phyloP scores from a whole-genome alignment of 1,284 basidiomycete species.

The Termitomyces sp. region DNA sequence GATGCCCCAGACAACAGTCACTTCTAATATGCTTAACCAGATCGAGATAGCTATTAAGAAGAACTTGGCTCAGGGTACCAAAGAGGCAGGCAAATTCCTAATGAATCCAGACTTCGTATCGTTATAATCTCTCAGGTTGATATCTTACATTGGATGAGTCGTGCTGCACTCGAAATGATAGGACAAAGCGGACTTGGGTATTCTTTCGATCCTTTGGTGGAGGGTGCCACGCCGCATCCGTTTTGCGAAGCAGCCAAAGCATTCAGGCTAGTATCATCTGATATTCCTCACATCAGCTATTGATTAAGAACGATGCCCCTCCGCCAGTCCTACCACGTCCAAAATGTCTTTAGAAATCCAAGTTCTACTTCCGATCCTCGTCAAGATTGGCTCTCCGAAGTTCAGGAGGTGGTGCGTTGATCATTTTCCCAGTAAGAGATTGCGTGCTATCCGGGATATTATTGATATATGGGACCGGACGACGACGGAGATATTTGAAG shows the following conservation, averaged over 20 bases:
- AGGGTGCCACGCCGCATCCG: conserved; percentile 17
- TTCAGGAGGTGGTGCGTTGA: conserved; percentile 32
- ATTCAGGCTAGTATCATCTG: conserved; percentile 16
- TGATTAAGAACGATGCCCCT: not conserved
- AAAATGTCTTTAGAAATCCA: conserved; percentile 19
- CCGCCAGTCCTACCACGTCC: conserved; percentile 12
- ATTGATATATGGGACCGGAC: conserved; percentile 31
- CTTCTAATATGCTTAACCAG: conserved; percentile 7
- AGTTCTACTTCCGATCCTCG: conserved; percentile 26
- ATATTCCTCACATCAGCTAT: not conserved
- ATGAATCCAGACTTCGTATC: not conserved
- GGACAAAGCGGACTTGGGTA: not conserved
- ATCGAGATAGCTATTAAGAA: conserved; percentile 18
- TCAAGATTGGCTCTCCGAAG: conserved; percentile 27
- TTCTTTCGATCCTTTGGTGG: not conserved
- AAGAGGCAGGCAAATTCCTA: conserved; percentile 17
- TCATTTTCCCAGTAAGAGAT: conserved; percentile 26
- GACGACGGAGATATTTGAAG: conserved; percentile 29
- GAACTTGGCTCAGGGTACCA: conserved; percentile 17
- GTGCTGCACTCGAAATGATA: not conserved
- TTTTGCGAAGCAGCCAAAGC: conserved; percentile 20
- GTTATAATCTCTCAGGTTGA: not conserved
- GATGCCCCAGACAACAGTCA: not conserved
- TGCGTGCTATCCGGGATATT: conserved; percentile 21
- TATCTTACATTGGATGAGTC: not conserved